phyloP scores from a whole-genome alignment of 2,329 filamentous ascomycete species.

The Neonectria neomacrospora region DNA sequence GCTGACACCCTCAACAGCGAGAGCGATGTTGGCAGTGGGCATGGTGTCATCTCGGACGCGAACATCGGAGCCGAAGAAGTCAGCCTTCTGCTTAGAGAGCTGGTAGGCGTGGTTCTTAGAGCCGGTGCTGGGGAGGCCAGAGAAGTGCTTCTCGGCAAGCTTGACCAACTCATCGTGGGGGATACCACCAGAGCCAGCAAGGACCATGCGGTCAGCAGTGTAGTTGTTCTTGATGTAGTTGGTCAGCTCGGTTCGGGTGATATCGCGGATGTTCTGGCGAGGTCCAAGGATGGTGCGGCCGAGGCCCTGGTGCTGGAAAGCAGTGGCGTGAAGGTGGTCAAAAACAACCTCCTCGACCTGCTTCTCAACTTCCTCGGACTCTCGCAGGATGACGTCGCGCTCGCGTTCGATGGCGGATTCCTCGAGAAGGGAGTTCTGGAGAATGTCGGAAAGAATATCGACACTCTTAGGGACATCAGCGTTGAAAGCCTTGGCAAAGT shows the following conservation, averaged over 20 bases:
- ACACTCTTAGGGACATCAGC: slow-evolving; percentile 95
- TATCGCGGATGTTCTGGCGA: slow-evolving; percentile 97
- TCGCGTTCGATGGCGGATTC: slow-evolving; percentile 92
- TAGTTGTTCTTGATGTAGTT: slow-evolving; percentile 99
- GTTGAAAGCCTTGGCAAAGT: slow-evolving; percentile 99
- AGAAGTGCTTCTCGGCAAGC: slow-evolving; percentile 96
- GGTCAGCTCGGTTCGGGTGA: slow-evolving; percentile 87
- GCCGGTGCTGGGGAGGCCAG: slow-evolving; percentile 78
- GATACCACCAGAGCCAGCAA: slow-evolving; percentile 93
- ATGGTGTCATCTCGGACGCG: slow-evolving; percentile 96
- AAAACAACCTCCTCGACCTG: slow-evolving; percentile 99
- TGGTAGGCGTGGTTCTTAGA: slow-evolving; percentile 79
- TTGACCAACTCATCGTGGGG: slow-evolving; percentile 94
- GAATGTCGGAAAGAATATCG: slow-evolving; percentile 98
- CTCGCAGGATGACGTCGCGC: slow-evolving; percentile 97
- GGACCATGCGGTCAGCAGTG: slow-evolving; percentile 98
- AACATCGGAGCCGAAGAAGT: slow-evolving; percentile 97
- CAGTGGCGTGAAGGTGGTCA: slow-evolving; percentile 97
- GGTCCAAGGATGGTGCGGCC: slow-evolving; percentile 98
- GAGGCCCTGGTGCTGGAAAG: slow-evolving; percentile 94
- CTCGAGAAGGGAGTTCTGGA: slow-evolving; percentile 99
- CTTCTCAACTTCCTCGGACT: slow-evolving; percentile 99
- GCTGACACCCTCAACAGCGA: slow-evolving; percentile 98
- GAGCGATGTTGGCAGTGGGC: slow-evolving; percentile 95
- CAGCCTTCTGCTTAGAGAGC: slow-evolving; percentile 86